These are phyloP conservation scores for Colletotrichum phormii DNA, from an alignment of 2,329 filamentous ascomycete species.

Conservation along the genomic window DNA sequence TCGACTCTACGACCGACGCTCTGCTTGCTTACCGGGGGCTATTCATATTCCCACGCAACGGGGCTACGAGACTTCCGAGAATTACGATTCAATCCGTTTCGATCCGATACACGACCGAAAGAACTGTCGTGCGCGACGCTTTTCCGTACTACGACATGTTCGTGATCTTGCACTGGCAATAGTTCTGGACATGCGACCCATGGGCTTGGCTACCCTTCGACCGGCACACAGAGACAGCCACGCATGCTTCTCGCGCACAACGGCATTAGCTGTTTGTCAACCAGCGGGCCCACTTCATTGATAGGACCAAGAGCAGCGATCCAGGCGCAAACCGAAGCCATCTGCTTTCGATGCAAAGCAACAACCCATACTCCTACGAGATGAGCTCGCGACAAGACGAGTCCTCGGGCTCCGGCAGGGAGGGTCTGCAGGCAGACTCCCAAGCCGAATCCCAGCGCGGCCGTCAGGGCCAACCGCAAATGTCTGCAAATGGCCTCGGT, in stretches of 20 bases:
- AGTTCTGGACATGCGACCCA: constrained; percentile 22
- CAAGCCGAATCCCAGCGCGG: constrained; percentile 26
- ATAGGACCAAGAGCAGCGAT: neutral
- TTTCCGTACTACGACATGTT: constrained; percentile 13
- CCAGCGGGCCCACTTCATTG: neutral
- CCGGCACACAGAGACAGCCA: constrained; percentile 5
- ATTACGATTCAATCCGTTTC: neutral
- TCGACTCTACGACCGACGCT: neutral
- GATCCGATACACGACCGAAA: neutral
- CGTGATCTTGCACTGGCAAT: neutral
- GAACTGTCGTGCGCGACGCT: neutral
- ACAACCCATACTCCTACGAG: constrained; percentile 16
- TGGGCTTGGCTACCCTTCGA: neutral
- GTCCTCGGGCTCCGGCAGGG: constrained; percentile 5
- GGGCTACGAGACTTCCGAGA: neutral
- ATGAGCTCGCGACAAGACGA: constrained; percentile 31
- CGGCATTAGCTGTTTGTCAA: neutral
- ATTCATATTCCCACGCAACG: neutral
- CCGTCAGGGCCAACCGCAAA: constrained; percentile 12
- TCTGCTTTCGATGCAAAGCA: constrained; percentile 3
- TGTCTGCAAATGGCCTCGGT: constrained; percentile 50
- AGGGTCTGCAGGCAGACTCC: constrained; percentile 37
- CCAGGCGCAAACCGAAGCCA: neutral
- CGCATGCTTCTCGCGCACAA: neutral
- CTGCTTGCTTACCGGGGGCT: neutral